Evolutionary conservation across 1,284 basidiomycete genomes (phyloP), one percentile per base, ranked within the genome.

Genomic region (Cryptococcus wingfieldii): DNA sequence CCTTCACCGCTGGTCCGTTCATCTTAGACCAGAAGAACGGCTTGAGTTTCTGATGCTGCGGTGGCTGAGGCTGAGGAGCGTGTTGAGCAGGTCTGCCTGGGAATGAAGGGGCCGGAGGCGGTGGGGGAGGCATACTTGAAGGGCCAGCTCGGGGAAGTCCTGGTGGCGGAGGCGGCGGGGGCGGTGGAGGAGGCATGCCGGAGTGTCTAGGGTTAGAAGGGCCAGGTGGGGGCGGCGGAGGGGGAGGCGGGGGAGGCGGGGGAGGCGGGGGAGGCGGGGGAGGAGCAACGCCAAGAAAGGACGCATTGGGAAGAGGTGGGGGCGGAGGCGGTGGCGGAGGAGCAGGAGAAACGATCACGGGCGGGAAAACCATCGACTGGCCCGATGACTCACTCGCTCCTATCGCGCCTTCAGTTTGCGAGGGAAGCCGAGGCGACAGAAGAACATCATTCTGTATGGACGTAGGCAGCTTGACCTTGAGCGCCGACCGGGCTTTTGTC

Each of bases 11-110:
- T 18, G 80, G 69, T 6, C 73, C 73, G 7, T 81, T 77, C 8
- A 92, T 61, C 67, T 95, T 94, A 62, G 85, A 88, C 91, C 92
- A 95, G 73, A 92, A 92, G 76, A 95, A 90, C 0, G 90, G 88
- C 73, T 78, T 89, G 51, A 92, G 75, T 57, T 85, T 84, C 69
- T 86, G 87, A 3, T 74, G 67, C 16, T 83, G 84, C 38, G 70
- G 48, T 28, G n/a, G 51, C 10, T 34, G 31, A 34, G 31, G 31
- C 5, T 2, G 39, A 39, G 16, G 18, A 28, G 41, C 38, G 38
- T 38, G 51, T 42, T 27, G 42, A 37, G 31, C 10, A 2, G 3
- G 31, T 34, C 31, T 34, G 10, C 31, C 31, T 6, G 31, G 31
- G 31, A 16, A 41, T 43, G 18, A 27, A 28, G n/a, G 41, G 49